Percentiles rank a stretch among this genome's conserved stretches.
Evolutionary conservation across 495 filamentous ascomycete species (phyloP).

Genomic region (Neurospora cerealis): DNA sequence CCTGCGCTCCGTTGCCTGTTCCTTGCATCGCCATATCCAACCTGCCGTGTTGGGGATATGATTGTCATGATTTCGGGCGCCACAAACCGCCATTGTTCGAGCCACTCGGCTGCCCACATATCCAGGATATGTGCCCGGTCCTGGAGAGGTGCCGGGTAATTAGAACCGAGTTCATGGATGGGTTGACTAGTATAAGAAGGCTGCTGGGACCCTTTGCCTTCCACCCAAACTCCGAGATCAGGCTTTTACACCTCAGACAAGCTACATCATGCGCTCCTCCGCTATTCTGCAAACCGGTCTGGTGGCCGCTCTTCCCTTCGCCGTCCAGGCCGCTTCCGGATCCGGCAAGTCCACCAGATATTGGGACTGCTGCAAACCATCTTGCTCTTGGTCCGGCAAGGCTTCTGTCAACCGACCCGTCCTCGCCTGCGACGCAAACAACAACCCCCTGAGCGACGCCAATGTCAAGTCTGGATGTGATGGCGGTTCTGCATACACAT

Average conservation of each 20-base stretch:
- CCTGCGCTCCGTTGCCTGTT: background rate
- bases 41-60: background rate
- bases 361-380: slow-evolving; percentile 56
- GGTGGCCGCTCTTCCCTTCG: slow-evolving; percentile 14
- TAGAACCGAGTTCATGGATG: background rate
- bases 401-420: slow-evolving; percentile 39
- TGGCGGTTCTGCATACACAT: slow-evolving; percentile 41
- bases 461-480: slow-evolving; percentile 25
- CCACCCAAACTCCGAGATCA: background rate
- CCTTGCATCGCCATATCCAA: background rate
- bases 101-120: background rate
- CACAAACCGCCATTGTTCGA: background rate
- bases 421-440: slow-evolving; percentile 39
- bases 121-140: background rate
- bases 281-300: slow-evolving; percentile 11
- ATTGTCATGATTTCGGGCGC: background rate
- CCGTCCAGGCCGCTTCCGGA: slow-evolving; percentile 12
- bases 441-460: slow-evolving; percentile 29
- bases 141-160: background rate
- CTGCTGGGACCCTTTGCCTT: background rate
- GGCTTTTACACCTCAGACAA: background rate
- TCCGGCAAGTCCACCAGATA: slow-evolving; percentile 27
- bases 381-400: slow-evolving; percentile 47
- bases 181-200: background rate
- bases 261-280: slow-evolving; percentile 14